Evolutionary conservation across 345 rosid species (phyloP), one percentile per base, ranked within the genome.

Genomic region (Bretschneidera sinensis): DNA sequence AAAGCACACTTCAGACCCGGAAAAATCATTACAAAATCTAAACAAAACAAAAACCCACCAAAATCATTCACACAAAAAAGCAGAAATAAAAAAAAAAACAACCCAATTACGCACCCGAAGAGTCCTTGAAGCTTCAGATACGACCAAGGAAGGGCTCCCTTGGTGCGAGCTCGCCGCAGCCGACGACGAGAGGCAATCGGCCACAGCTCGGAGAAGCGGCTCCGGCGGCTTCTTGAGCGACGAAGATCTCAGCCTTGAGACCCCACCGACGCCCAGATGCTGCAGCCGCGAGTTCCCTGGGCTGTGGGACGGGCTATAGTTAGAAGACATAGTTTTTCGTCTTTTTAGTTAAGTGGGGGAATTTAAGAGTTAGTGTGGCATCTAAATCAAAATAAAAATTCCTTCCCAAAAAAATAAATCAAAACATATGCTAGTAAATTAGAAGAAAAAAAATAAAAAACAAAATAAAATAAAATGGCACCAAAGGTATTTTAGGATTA

Each of bases 151-250:
- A 33, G 89, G 78, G 66, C 68, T 77, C 16, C 84, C 88, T 48
- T 78, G 83, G 72, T 84, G 88, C 19, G 87, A 78, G 66, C 64
- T 61, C 49, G 77, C 69, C 10, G 82, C 75, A 39, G 79, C 74
- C 9, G 77, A 68, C 20, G 87, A 80, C 0, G 88, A 74, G 56
- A 92, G 79, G 56, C 97, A 94, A 76, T 94, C 95, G 18, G 91
- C 97, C 54, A 94, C 84, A 18, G 96, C 95, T 13, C 96, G 84
- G 21, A 92, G 95, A 56, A 94, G 78, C 10, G 97, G 99, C 85
- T 94, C 99, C 23, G 99, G 99, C 17, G 88, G 97, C 75, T 90
- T 91, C 77, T 78, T 90, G 11, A 76, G 58, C 4, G 85, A 78
- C 45, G 95, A 85, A 71, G 96, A 94, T 91, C 97, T 90, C 71